Evolutionary conservation across 1,139 yeast species (phyloP).

Genomic region (Pichia inconspicua): DNA sequence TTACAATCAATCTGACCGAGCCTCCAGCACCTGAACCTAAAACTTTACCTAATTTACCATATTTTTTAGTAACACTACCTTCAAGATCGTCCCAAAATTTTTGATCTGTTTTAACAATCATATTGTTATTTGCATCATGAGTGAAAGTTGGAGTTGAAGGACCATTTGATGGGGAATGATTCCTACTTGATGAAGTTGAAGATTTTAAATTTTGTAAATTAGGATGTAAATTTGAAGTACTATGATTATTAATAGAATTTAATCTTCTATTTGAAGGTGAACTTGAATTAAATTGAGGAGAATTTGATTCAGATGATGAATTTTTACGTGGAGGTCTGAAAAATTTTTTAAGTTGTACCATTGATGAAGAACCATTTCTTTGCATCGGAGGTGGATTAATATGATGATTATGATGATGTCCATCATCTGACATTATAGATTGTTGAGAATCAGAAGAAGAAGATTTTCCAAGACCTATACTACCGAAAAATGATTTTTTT

Average conservation of each 20-base stretch:
- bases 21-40: constrained; percentile 98
- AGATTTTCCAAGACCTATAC: constrained; percentile 24
- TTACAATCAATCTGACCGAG: constrained; percentile 66
- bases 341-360: constrained; percentile 31
- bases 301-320: constrained; percentile 8
- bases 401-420: constrained; percentile 15
- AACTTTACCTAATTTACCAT: constrained; percentile 75
- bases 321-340: constrained; percentile 29
- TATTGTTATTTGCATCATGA: constrained; percentile 30
- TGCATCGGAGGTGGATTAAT: constrained; percentile 11
- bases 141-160: constrained; percentile 29
- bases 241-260: neutral
- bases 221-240: neutral
- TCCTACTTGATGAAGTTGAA: neutral
- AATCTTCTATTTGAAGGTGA: neutral
- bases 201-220: neutral
- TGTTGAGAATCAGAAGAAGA: constrained; percentile 23
- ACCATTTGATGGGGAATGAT: neutral
- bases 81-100: constrained; percentile 31
- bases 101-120: constrained; percentile 30
- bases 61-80: constrained; percentile 62
- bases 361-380: constrained; percentile 35
- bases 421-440: constrained; percentile 22
- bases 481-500: constrained; percentile 26
- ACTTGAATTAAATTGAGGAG: constrained; percentile 2